Conservation (phyloP, 345 rosid species). For the Populus deltoides region DNA sequence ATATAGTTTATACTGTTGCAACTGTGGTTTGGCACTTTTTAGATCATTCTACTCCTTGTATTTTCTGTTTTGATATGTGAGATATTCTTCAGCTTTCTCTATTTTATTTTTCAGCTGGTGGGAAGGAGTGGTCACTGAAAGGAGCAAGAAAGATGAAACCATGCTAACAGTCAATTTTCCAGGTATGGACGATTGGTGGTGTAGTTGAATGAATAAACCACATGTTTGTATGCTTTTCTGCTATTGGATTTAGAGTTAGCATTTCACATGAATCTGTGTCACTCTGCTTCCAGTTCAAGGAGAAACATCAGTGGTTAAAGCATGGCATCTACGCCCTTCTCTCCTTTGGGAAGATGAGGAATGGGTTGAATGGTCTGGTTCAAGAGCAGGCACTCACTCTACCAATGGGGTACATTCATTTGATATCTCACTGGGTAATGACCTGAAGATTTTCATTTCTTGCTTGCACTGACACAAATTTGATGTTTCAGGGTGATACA, state of each 20-base stretch:
- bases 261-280: constrained; percentile 6
- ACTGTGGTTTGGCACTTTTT: background rate
- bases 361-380: constrained; percentile 79
- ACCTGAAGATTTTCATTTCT: background rate
- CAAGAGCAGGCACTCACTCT: constrained; percentile 32
- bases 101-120: constrained; percentile 65
- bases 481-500: constrained; percentile 71
- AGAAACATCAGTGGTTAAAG: constrained; percentile 52
- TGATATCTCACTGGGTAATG: background rate
- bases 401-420: constrained; percentile 51
- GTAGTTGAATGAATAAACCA: background rate
- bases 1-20: background rate
- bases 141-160: constrained; percentile 74
- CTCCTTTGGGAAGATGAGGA: constrained; percentile 77
- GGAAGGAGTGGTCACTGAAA: constrained; percentile 87
- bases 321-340: constrained; percentile 90
- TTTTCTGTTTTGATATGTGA: background rate
- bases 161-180: constrained; percentile 68
- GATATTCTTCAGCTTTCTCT: constrained; percentile 1
- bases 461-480: constrained; percentile 11
- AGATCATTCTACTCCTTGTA: background rate
- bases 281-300: constrained; percentile 56
- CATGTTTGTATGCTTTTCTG: background rate
- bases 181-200: constrained; percentile 37
- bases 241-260: constrained; percentile 3